Evolutionary conservation across 176 grass and related monocot species (phyloP).

Genomic region (Carex kokanica): DNA sequence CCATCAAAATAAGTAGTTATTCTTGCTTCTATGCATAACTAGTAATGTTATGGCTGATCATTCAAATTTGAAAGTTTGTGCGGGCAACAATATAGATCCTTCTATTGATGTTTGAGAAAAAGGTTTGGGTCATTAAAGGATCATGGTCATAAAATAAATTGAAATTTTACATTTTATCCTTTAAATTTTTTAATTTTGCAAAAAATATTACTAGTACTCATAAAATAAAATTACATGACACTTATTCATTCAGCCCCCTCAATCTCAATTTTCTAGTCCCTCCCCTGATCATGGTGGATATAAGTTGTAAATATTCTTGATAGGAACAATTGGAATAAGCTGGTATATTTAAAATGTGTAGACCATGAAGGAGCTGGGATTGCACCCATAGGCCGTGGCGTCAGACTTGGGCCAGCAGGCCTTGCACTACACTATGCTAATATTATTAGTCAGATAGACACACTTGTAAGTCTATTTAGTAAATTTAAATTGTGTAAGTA

Average conservation of each 20-base stretch:
- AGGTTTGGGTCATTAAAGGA: background rate
- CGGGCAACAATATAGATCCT: slow-evolving; percentile 8
- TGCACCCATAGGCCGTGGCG: slow-evolving; percentile 40
- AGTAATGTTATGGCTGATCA: slow-evolving; percentile 17
- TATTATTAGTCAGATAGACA: slow-evolving; percentile 94
- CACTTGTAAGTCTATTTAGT: slow-evolving; percentile 61
- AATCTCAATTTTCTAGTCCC: too few relatives aligned
- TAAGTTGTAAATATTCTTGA: slow-evolving; percentile 8
- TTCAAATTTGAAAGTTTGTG: slow-evolving; percentile 16
- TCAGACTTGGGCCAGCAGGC: slow-evolving; percentile 91
- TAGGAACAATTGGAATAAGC: slow-evolving; percentile 22
- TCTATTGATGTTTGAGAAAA: background rate
- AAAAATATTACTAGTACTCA: too few relatives aligned
- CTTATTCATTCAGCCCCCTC: too few relatives aligned
- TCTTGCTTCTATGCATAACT: slow-evolving; percentile 6
- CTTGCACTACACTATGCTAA: slow-evolving; percentile 98
- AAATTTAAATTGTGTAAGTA: slow-evolving; percentile 21
- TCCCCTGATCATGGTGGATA: background rate
- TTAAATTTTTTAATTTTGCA: too few relatives aligned
- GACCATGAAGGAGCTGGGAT: slow-evolving; percentile 58
- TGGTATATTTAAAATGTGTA: slow-evolving; percentile 47
- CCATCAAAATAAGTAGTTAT: background rate
- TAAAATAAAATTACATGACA: too few relatives aligned
- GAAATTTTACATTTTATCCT: too few relatives aligned
- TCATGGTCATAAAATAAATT: background rate